Percentiles rank a stretch among this genome's conserved stretches.
These are phyloP conservation scores for Teratosphaeria epicoccoides DNA, from an alignment of 2,329 filamentous ascomycete genomes.

Conservation along the genomic window DNA sequence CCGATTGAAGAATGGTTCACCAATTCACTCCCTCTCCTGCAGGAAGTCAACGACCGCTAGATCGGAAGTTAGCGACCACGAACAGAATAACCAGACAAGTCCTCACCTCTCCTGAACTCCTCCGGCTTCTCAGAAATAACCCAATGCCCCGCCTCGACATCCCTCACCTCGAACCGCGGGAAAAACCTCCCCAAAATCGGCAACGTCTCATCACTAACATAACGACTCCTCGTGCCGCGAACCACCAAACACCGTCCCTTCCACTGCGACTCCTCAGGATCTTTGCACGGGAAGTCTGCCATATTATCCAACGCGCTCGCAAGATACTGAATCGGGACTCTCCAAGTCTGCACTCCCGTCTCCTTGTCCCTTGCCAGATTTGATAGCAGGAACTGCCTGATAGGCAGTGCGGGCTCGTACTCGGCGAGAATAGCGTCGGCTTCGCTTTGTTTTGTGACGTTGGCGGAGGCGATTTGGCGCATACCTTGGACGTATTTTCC, in stretches of 20 bases:
- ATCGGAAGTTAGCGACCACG: constrained; percentile 3
- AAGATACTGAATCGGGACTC: constrained; percentile 66
- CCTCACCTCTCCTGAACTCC: constrained; percentile 59
- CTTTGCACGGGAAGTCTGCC: constrained; percentile 78
- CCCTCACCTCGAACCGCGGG: constrained; percentile 60
- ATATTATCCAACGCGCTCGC: constrained; percentile 59
- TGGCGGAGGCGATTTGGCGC: constrained; percentile 63
- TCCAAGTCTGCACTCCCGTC: constrained; percentile 53
- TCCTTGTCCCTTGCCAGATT: constrained; percentile 56
- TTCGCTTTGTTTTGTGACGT: constrained; percentile 58
- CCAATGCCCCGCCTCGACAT: constrained; percentile 77
- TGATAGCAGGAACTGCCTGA: constrained; percentile 84
- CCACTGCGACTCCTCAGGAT: constrained; percentile 58
- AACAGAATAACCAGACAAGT: constrained; percentile 3
- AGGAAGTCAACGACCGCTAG: constrained; percentile 56
- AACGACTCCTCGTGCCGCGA: constrained; percentile 63
- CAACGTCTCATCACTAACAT: constrained; percentile 69
- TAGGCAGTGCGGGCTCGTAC: constrained; percentile 62
- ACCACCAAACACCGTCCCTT: constrained; percentile 73
- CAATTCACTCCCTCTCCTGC: constrained; percentile 36
- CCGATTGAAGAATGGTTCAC: neutral
- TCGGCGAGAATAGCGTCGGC: constrained; percentile 68
- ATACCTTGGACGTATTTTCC: constrained; percentile 73
- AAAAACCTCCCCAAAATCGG: constrained; percentile 77
- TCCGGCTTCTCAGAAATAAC: constrained; percentile 80